Base-by-base conservation (phyloP, 805 yeast genomes). In the Wickerhamomyces kurtzmanii region DNA sequence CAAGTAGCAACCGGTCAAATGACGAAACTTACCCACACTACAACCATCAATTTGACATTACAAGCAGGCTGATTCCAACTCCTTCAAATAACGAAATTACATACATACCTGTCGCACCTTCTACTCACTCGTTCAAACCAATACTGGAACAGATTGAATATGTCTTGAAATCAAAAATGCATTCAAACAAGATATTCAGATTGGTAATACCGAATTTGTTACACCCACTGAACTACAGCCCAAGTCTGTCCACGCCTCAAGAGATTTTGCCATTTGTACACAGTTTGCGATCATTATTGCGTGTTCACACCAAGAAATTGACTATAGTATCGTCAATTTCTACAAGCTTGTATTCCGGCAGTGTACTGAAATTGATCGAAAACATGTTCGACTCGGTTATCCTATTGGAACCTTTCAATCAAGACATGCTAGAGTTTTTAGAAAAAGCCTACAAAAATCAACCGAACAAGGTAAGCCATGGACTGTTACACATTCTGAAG, bases 391-490 rank as follows among this genome's bases (percentile, higher is more conserved):
- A 85, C 41, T 64, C 79, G 0, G 77, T 81, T 4, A 47, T 89
- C 13, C 79, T 78, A 31, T 54, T 89, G 29, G 82, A 77, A 36
- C 94, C 96, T 2, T 84, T 87, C 54, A 75, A 75, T 36, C 85
- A 83, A 33, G 81, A 71, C 28, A 68, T 81, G 68, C 51, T 69
- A 26, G 72, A 68, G 32, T 59, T 75, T 30, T 59, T 82, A 40
- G 91, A 81, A 41, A 65, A 63, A 31, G 77, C 81, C 0, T 79
- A 79, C 50, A 73, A 71, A 41, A 74, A 67, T 41, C 78, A 77
- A 42, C 89, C 91, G 6, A 59, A 73, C 12, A 80, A 78, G 46
- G 68, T 81, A 16, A 86, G 78, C 40, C 96, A 87, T 45, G 98
- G 97, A 1, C 65, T 86, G 29, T 68, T 89, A 23, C 82, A 89